Percentiles rank a stretch among this genome's conserved stretches.
phyloP scores from a whole-genome alignment of 176 grass and related monocot genomes.

The Luzula sylvatica region DNA sequence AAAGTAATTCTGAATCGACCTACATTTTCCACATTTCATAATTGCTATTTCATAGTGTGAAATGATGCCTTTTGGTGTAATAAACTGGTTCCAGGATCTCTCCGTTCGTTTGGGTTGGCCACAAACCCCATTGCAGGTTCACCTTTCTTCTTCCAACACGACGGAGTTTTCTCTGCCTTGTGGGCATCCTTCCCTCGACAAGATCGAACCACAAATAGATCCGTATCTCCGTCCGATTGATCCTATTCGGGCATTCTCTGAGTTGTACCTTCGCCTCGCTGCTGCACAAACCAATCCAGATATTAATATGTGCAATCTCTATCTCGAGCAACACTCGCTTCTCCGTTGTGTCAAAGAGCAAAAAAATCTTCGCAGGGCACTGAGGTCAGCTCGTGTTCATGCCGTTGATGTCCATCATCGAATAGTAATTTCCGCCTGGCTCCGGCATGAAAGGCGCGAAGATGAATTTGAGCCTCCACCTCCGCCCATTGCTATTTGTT shows the following conservation, averaged over 20 bases:
- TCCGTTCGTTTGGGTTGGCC: slow-evolving; percentile 24
- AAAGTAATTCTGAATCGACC: no score
- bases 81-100: no score
- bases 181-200: slow-evolving; percentile 49
- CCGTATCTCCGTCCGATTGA: slow-evolving; percentile 67
- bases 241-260: slow-evolving; percentile 44
- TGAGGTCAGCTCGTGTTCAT: slow-evolving; percentile 60
- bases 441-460: slow-evolving; percentile 78
- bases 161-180: slow-evolving; percentile 54
- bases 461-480: slow-evolving; percentile 57
- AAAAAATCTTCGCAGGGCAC: slow-evolving; percentile 51
- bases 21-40: no score
- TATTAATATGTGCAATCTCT: slow-evolving; percentile 52
- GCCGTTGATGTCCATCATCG: slow-evolving; percentile 64
- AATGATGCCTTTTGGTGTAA: no score
- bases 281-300: slow-evolving; percentile 1
- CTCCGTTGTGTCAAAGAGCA: slow-evolving; percentile 43
- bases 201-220: slow-evolving; percentile 56
- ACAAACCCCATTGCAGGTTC: slow-evolving; percentile 22
- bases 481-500: slow-evolving; percentile 41
- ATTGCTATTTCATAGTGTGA: no score
- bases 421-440: slow-evolving; percentile 80
- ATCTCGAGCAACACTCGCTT: slow-evolving; percentile 81
- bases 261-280: slow-evolving; percentile 42
- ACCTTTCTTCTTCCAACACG: slow-evolving; percentile 32